phyloP scores from a whole-genome alignment of 441 rosid species.

The Erodium moschatum region DNA sequence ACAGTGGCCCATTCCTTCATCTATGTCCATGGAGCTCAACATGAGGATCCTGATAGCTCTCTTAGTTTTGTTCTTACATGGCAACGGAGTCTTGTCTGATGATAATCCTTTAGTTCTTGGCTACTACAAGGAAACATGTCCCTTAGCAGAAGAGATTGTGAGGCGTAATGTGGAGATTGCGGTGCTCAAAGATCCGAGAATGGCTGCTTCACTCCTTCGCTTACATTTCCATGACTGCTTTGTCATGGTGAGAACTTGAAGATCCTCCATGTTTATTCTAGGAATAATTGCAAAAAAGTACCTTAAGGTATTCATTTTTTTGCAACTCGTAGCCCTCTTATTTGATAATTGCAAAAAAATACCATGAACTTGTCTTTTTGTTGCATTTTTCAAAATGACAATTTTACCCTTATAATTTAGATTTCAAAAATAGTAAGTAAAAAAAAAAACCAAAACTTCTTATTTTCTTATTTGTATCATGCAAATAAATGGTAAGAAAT shows the following conservation, averaged over 20 bases:
- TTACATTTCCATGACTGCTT: conserved; percentile 84
- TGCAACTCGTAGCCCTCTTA: too few species aligned
- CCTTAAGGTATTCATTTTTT: too few species aligned
- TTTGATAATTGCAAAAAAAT: too few species aligned
- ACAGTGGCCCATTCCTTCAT: conserved; percentile 2
- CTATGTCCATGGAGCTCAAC: conserved; percentile 28
- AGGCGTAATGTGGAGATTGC: conserved; percentile 47
- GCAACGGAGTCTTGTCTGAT: conserved; percentile 15
- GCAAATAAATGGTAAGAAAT: too few species aligned
- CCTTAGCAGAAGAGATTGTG: conserved; percentile 59
- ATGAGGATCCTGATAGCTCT: conserved; percentile 18
- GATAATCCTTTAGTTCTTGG: conserved; percentile 30
- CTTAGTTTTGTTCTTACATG: conserved; percentile 23
- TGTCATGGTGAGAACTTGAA: conserved; percentile 42
- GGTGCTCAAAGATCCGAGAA: conserved; percentile 54
- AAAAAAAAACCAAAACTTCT: too few species aligned
- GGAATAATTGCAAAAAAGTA: too few species aligned
- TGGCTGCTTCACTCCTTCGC: conserved; percentile 76
- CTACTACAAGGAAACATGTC: conserved; percentile 67
- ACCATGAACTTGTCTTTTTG: too few species aligned
- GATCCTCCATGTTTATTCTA: too few species aligned
- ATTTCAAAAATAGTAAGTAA: too few species aligned
- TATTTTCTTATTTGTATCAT: too few species aligned
- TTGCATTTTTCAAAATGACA: too few species aligned
- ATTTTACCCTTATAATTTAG: too few species aligned